Conservation (phyloP, 106 monocot genomes). For the Amphibolis antarctica region DNA sequence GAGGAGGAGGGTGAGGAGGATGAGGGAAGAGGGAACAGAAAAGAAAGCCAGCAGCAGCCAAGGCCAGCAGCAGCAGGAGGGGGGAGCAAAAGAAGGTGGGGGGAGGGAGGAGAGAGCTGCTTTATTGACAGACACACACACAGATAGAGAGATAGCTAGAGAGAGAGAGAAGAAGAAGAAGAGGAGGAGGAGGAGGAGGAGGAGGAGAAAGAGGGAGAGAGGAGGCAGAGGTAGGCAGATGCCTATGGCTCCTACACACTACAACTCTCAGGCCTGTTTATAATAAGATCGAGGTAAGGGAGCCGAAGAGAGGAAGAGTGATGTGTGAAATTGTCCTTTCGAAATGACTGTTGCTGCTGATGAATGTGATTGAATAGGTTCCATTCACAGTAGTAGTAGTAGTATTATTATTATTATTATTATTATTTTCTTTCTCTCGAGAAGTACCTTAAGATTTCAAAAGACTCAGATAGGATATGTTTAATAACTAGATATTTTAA, state of each 20-base stretch:
- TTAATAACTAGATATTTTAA: too few relatives aligned
- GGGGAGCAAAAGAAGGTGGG: too few relatives aligned
- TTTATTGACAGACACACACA: too few relatives aligned
- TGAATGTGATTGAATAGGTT: constrained; percentile 16
- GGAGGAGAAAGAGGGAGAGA: too few relatives aligned
- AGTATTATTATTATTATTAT: too few relatives aligned
- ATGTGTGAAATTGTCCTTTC: constrained; percentile 15
- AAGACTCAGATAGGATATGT: too few relatives aligned
- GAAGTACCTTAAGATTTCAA: too few relatives aligned
- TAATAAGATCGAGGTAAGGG: constrained; percentile 14
- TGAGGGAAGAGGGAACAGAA: background rate
- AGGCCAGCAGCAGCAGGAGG: background rate
- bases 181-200: too few relatives aligned
- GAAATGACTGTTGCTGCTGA: constrained; percentile 15
- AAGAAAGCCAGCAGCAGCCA: background rate
- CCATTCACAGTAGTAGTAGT: background rate
- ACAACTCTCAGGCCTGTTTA: constrained; percentile 7
- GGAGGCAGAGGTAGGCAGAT: background rate
- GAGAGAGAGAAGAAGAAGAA: background rate
- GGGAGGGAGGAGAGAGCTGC: background rate
- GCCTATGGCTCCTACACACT: constrained; percentile 1
- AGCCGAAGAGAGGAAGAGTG: constrained; percentile 15
- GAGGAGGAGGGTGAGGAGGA: constrained; percentile 1
- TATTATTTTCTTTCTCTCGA: too few relatives aligned
- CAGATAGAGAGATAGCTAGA: too few relatives aligned